phyloP scores from a whole-genome alignment of 345 rosid species.

The Populus nigra region DNA sequence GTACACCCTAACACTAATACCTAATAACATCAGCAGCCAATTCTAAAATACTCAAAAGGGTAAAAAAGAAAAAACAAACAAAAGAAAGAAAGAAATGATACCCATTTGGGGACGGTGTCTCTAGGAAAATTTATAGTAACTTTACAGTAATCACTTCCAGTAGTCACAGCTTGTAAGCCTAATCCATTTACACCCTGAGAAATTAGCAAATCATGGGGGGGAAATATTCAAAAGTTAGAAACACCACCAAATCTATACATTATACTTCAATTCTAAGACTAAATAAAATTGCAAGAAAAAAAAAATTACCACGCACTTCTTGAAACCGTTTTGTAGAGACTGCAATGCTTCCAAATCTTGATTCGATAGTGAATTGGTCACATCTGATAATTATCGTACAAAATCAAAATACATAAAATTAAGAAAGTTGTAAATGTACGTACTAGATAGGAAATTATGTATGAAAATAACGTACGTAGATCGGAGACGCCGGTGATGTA shows the following conservation, averaged over 20 bases:
- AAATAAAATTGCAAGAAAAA: background rate
- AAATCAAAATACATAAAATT: background rate
- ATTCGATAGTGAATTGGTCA: conserved; percentile 42
- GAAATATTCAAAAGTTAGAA: background rate
- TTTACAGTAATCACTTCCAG: conserved; percentile 59
- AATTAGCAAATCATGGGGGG: background rate
- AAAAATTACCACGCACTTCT: conserved; percentile 77
- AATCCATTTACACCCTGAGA: conserved; percentile 85
- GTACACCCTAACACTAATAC: background rate
- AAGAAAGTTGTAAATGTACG: background rate
- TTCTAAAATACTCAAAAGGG: background rate
- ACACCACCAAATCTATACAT: background rate
- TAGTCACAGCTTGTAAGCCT: conserved; percentile 61
- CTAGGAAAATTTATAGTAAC: conserved; percentile 62
- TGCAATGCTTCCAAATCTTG: conserved; percentile 71
- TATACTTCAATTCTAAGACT: background rate
- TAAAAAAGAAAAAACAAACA: background rate
- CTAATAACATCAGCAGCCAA: background rate
- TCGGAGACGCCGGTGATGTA: conserved; percentile 74
- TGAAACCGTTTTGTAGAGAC: conserved; percentile 59
- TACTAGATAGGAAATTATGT: background rate
- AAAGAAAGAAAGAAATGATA: conserved; percentile 20
- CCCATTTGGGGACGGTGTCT: conserved; percentile 88
- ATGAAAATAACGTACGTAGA: conserved; percentile 38
- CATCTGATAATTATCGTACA: conserved; percentile 45